Percentiles rank a stretch among this genome's conserved stretches.
Conservation (phyloP, 768 basidiomycete genomes). For the Leccinellum albellum region DNA sequence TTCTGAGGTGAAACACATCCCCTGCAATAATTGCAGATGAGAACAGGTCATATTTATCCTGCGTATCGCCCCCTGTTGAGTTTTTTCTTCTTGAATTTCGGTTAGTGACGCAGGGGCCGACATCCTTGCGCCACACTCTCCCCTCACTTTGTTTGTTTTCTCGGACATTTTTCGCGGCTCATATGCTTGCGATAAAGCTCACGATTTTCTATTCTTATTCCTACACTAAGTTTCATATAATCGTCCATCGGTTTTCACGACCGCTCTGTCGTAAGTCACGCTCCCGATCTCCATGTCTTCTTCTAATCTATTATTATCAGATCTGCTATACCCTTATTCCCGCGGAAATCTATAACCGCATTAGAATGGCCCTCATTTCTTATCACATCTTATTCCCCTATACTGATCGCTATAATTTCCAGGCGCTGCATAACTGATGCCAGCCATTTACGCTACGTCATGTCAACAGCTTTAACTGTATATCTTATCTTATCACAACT, state of each 20-base stretch:
- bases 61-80: neutral
- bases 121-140: neutral
- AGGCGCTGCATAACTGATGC: slow-evolving; percentile 1
- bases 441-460: neutral
- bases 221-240: neutral
- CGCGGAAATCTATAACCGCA: neutral
- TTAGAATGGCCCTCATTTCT: neutral
- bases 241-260: neutral
- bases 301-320: slow-evolving; percentile 2
- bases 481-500: neutral
- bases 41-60: neutral
- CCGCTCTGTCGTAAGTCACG: slow-evolving; percentile 1
- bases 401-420: neutral
- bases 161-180: neutral
- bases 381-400: neutral
- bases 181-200: neutral
- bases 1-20: neutral
- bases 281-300: neutral
- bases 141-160: neutral
- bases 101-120: neutral
- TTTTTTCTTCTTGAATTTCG: neutral
- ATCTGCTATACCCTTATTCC: neutral
- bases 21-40: slow-evolving; percentile 10
- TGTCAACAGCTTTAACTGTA: neutral
- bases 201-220: neutral